A percentile compares a stretch with the other conserved stretches of the same genome.
Conservation (phyloP, 2,329 filamentous ascomycete species). For the Aureobasidium musti region DNA sequence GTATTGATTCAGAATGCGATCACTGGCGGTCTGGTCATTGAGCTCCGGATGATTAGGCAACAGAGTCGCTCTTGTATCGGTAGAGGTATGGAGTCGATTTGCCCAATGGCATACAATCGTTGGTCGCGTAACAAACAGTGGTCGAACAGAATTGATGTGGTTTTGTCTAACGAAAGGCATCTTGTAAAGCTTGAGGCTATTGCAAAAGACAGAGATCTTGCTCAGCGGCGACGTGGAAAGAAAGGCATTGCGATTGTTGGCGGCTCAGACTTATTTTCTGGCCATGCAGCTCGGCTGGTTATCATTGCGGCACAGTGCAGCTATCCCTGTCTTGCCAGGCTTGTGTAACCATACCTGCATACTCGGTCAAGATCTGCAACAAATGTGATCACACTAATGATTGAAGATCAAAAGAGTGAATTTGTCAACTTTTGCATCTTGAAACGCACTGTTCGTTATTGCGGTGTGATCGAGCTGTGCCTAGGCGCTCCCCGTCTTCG, state of each 20-base stretch:
- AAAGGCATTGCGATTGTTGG: no score
- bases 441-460: no score
- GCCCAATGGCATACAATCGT: not conserved
- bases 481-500: no score
- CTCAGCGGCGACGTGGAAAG: not conserved
- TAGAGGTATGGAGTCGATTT: not conserved
- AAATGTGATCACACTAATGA: no score
- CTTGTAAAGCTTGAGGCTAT: not conserved
- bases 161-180: not conserved
- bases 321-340: not conserved
- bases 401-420: no score
- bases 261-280: not conserved
- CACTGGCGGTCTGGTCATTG: not conserved
- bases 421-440: no score
- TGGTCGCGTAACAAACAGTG: not conserved
- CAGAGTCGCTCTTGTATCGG: not conserved
- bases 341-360: conserved; percentile 1
- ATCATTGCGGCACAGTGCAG: conserved; percentile 6
- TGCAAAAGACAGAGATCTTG: not conserved
- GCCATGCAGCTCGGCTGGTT: conserved; percentile 1
- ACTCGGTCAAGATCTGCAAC: not conserved
- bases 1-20: not conserved
- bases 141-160: not conserved
- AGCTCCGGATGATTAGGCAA: conserved; percentile 4
- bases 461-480: no score